phyloP scores from a whole-genome alignment of 805 yeast genomes.

The Yamadazyma endophytica region DNA sequence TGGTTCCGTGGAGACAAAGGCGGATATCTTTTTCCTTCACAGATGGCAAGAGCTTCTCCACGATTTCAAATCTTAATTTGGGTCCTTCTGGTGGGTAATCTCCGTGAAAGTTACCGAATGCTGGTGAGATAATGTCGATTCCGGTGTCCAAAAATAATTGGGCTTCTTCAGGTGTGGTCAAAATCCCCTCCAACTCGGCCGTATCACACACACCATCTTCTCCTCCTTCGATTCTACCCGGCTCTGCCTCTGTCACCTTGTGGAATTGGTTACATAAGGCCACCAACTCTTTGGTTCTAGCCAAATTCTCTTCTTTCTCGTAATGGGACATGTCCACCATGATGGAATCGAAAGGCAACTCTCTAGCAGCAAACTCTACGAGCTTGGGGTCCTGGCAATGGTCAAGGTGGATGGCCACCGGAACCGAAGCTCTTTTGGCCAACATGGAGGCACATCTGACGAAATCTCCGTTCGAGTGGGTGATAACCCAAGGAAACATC shows the following conservation, averaged over 20 bases:
- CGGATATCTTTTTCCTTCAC: conserved; percentile 14
- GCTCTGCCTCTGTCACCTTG: conserved; percentile 35
- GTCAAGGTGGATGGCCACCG: conserved; percentile 31
- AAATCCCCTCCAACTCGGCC: conserved; percentile 22
- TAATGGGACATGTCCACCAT: conserved; percentile 37
- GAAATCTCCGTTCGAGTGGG: conserved; percentile 25
- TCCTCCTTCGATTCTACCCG: conserved; percentile 35
- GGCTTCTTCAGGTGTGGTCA: conserved; percentile 30
- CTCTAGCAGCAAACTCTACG: conserved; percentile 24
- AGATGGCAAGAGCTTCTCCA: conserved; percentile 18
- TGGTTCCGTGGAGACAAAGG: conserved; percentile 33
- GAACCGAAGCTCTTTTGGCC: conserved; percentile 26
- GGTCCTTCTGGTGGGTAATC: conserved; percentile 32
- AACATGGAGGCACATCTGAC: conserved; percentile 19
- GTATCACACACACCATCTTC: conserved; percentile 30
- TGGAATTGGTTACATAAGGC: conserved; percentile 19
- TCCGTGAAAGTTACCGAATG: conserved; percentile 36
- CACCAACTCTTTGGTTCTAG: conserved; percentile 23
- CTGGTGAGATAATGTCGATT: conserved; percentile 32
- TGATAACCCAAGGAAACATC: conserved; percentile 35
- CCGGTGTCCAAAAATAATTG: conserved; percentile 26
- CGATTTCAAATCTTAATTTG: conserved; percentile 15
- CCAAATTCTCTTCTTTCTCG: conserved; percentile 28
- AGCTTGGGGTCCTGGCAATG: conserved; percentile 29
- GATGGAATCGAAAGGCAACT: conserved; percentile 33